phyloP scores from a whole-genome alignment of 352 stramenopile genomes.

The Thalassiosira livingstoniorum region DNA sequence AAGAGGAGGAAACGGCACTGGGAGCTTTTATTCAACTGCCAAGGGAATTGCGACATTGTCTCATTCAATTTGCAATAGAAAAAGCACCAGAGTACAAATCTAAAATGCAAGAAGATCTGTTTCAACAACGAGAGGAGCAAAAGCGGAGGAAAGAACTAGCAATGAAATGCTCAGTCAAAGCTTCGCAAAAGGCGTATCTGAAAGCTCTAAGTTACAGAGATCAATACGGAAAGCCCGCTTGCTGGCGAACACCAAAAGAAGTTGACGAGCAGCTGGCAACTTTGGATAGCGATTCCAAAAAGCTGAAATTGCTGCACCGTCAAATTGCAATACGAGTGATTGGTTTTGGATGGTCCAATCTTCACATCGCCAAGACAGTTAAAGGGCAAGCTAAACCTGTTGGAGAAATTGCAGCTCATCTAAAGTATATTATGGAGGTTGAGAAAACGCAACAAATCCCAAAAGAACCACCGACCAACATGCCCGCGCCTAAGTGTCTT shows the following conservation, averaged over 20 bases:
- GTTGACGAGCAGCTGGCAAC: not conserved
- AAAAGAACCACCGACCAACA: not conserved
- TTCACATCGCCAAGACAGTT: constrained; percentile 15
- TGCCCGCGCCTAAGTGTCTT: not conserved
- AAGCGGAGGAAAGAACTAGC: constrained; percentile 29
- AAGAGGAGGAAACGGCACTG: not conserved
- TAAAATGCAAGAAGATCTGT: constrained; percentile 8
- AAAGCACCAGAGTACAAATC: not conserved
- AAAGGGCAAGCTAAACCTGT: not conserved
- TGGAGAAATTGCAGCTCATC: not conserved
- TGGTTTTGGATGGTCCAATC: constrained; percentile 47
- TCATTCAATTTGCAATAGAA: not conserved
- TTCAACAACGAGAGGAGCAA: constrained; percentile 18
- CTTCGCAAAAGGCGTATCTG: constrained; percentile 28
- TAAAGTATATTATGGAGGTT: not conserved
- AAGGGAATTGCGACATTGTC: constrained; percentile 25
- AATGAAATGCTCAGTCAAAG: constrained; percentile 15
- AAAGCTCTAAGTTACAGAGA: constrained; percentile 34
- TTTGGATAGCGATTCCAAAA: constrained; percentile 12
- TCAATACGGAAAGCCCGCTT: constrained; percentile 33
- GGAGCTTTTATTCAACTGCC: not conserved
- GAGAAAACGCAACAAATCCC: not conserved
- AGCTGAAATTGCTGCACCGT: constrained; percentile 13
- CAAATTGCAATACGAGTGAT: constrained; percentile 24
- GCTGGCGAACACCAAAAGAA: constrained; percentile 13